A percentile compares a stretch with the other conserved stretches of the same genome.
These are phyloP conservation scores for Malus sieversii DNA, from an alignment of 306 rosid genomes.

Conservation along the genomic window DNA sequence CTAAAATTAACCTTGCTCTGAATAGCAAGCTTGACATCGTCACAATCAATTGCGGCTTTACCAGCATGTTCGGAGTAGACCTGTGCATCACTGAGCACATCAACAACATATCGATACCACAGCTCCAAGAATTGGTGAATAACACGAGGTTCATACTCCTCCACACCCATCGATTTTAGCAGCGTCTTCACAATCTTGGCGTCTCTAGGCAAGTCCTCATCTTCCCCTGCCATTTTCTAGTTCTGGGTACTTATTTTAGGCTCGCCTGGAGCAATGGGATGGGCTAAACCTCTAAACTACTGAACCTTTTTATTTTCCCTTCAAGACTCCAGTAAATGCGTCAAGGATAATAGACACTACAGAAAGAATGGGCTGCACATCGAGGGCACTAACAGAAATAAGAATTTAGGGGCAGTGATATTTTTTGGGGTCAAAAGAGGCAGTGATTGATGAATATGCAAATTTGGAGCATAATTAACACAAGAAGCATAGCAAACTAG, in stretches of 20 bases:
- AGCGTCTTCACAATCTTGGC: conserved; percentile 71
- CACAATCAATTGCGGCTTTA: conserved; percentile 71
- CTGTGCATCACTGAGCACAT: conserved; percentile 77
- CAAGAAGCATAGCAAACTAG: too few relatives aligned
- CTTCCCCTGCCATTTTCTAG: conserved; percentile 56
- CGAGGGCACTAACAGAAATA: neutral
- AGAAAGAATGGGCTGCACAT: neutral
- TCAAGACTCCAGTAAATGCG: neutral
- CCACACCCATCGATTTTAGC: conserved; percentile 86
- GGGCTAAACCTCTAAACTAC: neutral
- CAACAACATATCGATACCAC: conserved; percentile 90
- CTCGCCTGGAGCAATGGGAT: neutral
- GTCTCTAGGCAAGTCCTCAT: conserved; percentile 85
- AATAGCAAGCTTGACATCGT: conserved; percentile 86
- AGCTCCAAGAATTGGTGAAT: conserved; percentile 78
- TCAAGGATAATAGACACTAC: neutral
- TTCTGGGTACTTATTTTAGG: neutral
- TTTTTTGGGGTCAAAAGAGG: too few relatives aligned
- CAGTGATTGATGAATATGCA: too few relatives aligned
- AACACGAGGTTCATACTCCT: conserved; percentile 77
- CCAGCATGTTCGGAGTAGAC: conserved; percentile 88
- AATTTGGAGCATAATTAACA: neutral
- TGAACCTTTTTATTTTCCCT: too few relatives aligned
- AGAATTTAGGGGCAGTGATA: neutral
- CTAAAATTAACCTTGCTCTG: conserved; percentile 86